Percentiles rank a stretch among this genome's conserved stretches.
Evolutionary conservation across 805 yeast genomes (phyloP).

Genomic region (Metschnikowia kofuensis): DNA sequence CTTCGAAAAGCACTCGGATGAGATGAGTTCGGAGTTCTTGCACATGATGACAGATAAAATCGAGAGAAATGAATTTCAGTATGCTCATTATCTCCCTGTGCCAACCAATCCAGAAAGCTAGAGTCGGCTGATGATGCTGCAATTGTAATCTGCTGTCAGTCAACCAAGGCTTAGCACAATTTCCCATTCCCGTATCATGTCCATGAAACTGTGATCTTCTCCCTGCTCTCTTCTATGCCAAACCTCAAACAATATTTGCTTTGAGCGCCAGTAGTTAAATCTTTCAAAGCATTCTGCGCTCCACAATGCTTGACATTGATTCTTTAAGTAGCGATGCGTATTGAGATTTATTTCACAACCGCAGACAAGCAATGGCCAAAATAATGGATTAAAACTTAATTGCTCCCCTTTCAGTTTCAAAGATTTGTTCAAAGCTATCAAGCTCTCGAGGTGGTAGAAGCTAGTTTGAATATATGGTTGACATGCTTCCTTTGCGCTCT

Average conservation of each 20-base stretch:
- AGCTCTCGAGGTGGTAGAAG: conserved; percentile 33
- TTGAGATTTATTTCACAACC: conserved; percentile 25
- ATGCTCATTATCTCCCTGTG: conserved; percentile 7
- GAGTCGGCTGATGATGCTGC: background rate
- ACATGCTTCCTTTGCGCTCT: conserved; percentile 29
- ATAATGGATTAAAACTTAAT: conserved; percentile 36
- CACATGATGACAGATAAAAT: conserved; percentile 2
- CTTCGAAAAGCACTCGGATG: conserved; percentile 10
- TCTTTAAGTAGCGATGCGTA: conserved; percentile 26
- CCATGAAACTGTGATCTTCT: conserved; percentile 47
- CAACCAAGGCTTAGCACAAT: conserved; percentile 36
- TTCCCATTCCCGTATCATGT: conserved; percentile 55
- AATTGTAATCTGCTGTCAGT: conserved; percentile 6
- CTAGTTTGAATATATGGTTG: conserved; percentile 35
- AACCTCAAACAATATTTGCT: conserved; percentile 51
- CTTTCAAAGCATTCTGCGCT: conserved; percentile 23
- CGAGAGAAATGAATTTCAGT: conserved; percentile 6
- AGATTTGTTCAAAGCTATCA: conserved; percentile 16
- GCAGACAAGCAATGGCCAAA: conserved; percentile 49
- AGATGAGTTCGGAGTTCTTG: conserved; percentile 13
- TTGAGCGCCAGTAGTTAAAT: conserved; percentile 51
- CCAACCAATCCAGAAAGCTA: background rate
- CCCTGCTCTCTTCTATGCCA: conserved; percentile 44
- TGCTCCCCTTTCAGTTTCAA: conserved; percentile 8
- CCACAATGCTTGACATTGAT: conserved; percentile 32